Conservation (phyloP, 2,329 filamentous ascomycete genomes). For the Diaporthe sp. region DNA sequence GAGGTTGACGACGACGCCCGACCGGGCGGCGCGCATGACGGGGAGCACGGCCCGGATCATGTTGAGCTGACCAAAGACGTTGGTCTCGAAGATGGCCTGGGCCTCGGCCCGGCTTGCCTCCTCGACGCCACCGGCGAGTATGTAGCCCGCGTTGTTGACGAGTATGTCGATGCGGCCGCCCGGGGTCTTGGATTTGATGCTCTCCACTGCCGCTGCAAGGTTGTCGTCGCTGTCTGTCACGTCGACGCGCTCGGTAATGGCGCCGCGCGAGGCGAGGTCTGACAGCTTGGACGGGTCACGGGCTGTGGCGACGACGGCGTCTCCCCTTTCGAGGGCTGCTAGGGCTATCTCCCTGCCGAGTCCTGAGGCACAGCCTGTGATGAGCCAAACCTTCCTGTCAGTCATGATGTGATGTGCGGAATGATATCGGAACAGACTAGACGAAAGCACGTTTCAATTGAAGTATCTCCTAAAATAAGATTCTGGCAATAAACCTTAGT, state of each 20-base stretch:
- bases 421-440: background rate
- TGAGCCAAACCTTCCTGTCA: conserved; percentile 4
- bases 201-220: conserved; percentile 64
- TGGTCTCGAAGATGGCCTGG: conserved; percentile 68
- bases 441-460: background rate
- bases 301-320: conserved; percentile 68
- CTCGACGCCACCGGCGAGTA: conserved; percentile 53
- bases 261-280: conserved; percentile 55
- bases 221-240: conserved; percentile 61
- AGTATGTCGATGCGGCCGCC: conserved; percentile 69
- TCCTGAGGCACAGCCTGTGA: conserved; percentile 19
- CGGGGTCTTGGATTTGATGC: conserved; percentile 62
- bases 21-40: conserved; percentile 3
- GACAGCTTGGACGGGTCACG: conserved; percentile 63
- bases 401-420: background rate
- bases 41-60: conserved; percentile 54
- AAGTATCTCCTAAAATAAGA: background rate
- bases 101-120: conserved; percentile 59
- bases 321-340: background rate
- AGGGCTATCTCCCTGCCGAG: conserved; percentile 15
- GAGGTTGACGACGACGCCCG: conserved; percentile 14
- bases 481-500: background rate
- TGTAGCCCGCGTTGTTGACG: conserved; percentile 69
- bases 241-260: conserved; percentile 67
- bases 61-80: conserved; percentile 70